Conservation (phyloP, 2,329 filamentous ascomycete genomes). For the Aspergillus neotritici region DNA sequence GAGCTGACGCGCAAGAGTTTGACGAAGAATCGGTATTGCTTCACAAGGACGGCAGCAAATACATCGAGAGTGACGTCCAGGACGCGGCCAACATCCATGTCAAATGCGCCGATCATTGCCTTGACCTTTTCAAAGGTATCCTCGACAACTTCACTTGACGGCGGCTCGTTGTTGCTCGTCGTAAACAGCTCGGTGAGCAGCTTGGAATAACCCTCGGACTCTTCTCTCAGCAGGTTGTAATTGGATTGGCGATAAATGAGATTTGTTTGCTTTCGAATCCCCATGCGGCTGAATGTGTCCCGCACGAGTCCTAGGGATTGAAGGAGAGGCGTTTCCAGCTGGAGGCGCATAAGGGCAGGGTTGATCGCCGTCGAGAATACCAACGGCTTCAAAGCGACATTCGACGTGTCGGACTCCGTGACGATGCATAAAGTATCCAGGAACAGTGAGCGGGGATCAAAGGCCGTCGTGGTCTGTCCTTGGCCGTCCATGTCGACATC, state of each 20-base stretch:
- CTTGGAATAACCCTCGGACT: constrained; percentile 95
- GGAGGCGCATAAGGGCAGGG: constrained; percentile 65
- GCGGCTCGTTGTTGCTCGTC: constrained; percentile 67
- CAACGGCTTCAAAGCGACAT: constrained; percentile 58
- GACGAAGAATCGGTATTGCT: constrained; percentile 89
- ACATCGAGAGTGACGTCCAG: constrained; percentile 93
- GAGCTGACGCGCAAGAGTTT: constrained; percentile 87
- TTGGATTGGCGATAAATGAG: constrained; percentile 92
- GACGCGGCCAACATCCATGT: constrained; percentile 90
- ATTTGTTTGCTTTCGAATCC: constrained; percentile 86
- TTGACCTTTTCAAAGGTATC: constrained; percentile 89
- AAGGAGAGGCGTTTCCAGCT: constrained; percentile 74
- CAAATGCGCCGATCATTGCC: constrained; percentile 91
- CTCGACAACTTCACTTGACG: constrained; percentile 69
- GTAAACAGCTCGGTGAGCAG: constrained; percentile 93
- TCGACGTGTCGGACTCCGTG: constrained; percentile 62
- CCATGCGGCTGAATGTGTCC: constrained; percentile 75
- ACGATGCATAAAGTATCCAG: constrained; percentile 78
- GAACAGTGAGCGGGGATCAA: constrained; percentile 66
- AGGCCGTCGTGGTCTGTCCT: constrained; percentile 37
- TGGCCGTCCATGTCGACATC: constrained; percentile 44
- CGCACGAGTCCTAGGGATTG: constrained; percentile 73
- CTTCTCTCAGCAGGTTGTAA: constrained; percentile 91
- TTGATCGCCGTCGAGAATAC: constrained; percentile 68
- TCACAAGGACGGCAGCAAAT: constrained; percentile 87